Evolutionary conservation across 2,329 filamentous ascomycete genomes (phyloP).

Genomic region (Thyridium curvatum): DNA sequence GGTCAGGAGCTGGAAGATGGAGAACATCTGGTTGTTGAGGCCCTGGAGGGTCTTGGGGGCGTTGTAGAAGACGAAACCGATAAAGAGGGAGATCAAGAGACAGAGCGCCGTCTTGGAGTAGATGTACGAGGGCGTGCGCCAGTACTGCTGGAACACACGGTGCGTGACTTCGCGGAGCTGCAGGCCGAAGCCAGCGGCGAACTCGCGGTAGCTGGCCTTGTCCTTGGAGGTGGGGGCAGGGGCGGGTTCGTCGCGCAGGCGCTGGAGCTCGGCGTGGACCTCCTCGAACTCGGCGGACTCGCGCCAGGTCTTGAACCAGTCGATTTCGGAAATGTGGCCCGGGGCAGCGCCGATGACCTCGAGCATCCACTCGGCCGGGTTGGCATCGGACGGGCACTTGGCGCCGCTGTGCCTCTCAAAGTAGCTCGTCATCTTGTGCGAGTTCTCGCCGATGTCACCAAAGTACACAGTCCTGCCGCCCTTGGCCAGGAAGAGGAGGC

Average conservation of each 20-base stretch:
- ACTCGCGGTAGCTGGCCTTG: constrained; percentile 58
- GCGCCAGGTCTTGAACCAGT: constrained; percentile 61
- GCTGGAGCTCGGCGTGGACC: constrained; percentile 51
- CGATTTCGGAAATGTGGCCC: constrained; percentile 54
- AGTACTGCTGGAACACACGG: constrained; percentile 87
- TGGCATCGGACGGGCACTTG: constrained; percentile 60
- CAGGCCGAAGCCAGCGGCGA: constrained; percentile 65
- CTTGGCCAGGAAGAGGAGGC: constrained; percentile 69
- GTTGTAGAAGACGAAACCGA: constrained; percentile 75
- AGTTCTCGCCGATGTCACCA: constrained; percentile 69
- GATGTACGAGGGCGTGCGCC: constrained; percentile 84
- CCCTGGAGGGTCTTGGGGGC: constrained; percentile 68
- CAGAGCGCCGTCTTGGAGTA: constrained; percentile 74
- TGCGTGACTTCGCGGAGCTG: constrained; percentile 63
- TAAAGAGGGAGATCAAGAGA: constrained; percentile 61
- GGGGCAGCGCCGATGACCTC: constrained; percentile 57
- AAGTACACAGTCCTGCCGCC: constrained; percentile 79
- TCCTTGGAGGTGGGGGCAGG: constrained; percentile 20
- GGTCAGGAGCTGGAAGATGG: constrained; percentile 76
- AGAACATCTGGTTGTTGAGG: constrained; percentile 80
- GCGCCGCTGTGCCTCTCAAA: constrained; percentile 68
- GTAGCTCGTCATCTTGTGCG: constrained; percentile 61
- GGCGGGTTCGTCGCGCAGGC: constrained; percentile 43
- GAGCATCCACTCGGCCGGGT: constrained; percentile 79
- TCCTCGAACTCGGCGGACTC: constrained; percentile 47